Percentiles rank a stretch among this genome's conserved stretches.
Evolutionary conservation across 176 grass and related monocot genomes (phyloP).

Genomic region (Juncus inflexus): DNA sequence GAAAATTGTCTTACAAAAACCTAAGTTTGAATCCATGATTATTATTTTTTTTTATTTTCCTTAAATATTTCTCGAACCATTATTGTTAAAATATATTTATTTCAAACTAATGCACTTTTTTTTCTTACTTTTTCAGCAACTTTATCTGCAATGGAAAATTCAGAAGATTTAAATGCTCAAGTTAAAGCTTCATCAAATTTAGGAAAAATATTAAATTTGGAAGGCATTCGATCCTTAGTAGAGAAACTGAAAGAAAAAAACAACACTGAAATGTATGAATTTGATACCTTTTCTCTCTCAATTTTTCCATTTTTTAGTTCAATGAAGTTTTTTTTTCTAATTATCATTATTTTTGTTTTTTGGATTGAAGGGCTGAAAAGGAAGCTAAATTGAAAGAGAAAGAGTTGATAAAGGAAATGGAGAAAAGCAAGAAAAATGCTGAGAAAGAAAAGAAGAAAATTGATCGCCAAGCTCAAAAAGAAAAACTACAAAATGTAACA

Average conservation of each 20-base stretch:
- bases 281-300: constrained; percentile 8
- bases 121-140: constrained; percentile 30
- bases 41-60: too few relatives aligned
- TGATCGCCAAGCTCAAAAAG: constrained; percentile 42
- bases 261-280: constrained; percentile 46
- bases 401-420: constrained; percentile 41
- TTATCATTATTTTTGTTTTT: constrained; percentile 20
- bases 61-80: too few relatives aligned
- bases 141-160: constrained; percentile 43
- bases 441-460: constrained; percentile 35
- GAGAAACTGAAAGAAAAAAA: constrained; percentile 50
- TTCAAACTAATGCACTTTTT: constrained; percentile 10
- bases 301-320: background rate
- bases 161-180: constrained; percentile 28
- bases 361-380: constrained; percentile 40
- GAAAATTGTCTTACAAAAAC: too few relatives aligned
- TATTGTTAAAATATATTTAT: too few relatives aligned
- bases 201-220: constrained; percentile 51
- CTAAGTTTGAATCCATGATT: too few relatives aligned
- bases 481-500: constrained; percentile 50
- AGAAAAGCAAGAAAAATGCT: constrained; percentile 37
- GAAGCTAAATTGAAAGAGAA: constrained; percentile 46
- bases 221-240: constrained; percentile 58
- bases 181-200: constrained; percentile 50
- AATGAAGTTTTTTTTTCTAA: background rate